phyloP scores from a whole-genome alignment of 23 red algal species.

The Cyanidiococcus yangmingshanensis region DNA sequence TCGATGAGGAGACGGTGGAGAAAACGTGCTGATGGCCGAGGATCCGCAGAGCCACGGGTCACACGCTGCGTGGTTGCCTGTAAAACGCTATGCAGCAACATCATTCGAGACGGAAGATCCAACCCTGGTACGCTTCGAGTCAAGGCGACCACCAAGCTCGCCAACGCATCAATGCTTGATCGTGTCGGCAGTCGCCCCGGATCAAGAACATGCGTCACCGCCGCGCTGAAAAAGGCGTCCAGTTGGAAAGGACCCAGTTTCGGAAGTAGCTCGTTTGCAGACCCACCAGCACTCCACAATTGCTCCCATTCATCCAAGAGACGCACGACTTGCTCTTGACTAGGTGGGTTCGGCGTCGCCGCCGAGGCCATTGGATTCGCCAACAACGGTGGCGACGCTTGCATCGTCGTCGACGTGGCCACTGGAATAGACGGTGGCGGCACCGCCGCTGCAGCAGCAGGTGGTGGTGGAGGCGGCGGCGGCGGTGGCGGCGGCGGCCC shows the following conservation, averaged over 20 bases:
- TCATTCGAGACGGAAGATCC: constrained; percentile 1
- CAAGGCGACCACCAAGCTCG: constrained; percentile 24
- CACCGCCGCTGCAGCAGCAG: not conserved
- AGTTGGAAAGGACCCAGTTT: not conserved
- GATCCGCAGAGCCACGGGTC: not conserved
- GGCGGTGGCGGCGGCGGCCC: too few relatives aligned
- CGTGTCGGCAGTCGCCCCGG: constrained; percentile 8
- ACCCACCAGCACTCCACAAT: not conserved
- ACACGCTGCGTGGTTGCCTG: constrained; percentile 27
- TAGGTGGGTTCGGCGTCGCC: constrained; percentile 25
- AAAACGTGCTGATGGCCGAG: not conserved
- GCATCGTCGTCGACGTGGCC: not conserved
- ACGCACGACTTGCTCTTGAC: constrained; percentile 23
- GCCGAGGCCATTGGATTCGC: not conserved
- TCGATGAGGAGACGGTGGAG: not conserved
- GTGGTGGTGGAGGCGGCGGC: not conserved
- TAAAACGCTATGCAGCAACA: constrained; percentile 22
- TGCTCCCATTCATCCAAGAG: constrained; percentile 44
- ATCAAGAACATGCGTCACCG: not conserved
- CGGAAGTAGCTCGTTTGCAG: not conserved
- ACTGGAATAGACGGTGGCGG: too few relatives aligned
- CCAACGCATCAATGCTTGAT: constrained; percentile 28
- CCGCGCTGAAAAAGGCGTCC: not conserved
- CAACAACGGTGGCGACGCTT: not conserved
- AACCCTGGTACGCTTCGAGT: not conserved